phyloP scores from a whole-genome alignment of 495 filamentous ascomycete genomes.

The Penicillium manginii region DNA sequence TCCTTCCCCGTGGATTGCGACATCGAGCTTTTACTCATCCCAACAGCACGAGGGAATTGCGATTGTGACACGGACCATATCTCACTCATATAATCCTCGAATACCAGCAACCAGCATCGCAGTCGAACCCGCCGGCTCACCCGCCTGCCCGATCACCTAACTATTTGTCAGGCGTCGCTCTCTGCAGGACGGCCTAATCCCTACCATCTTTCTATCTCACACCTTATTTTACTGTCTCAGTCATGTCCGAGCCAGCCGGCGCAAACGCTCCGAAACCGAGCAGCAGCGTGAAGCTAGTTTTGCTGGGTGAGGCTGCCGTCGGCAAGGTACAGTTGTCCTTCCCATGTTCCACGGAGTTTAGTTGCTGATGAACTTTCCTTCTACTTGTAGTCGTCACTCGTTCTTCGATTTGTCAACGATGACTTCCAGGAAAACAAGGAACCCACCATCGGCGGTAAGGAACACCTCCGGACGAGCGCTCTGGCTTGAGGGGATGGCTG shows the following conservation, averaged over 20 bases:
- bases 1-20: conserved; percentile 22
- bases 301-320: conserved; percentile 95
- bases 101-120: conserved; percentile 7
- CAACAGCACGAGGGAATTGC: conserved; percentile 6
- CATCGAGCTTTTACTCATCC: conserved; percentile 20
- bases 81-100: conserved; percentile 10
- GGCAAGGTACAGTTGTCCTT: conserved; percentile 75
- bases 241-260: conserved; percentile 51
- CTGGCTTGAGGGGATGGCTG: conserved; percentile 10
- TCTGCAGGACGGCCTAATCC: conserved; percentile 42
- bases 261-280: conserved; percentile 84
- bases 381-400: conserved; percentile 80
- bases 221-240: conserved; percentile 10
- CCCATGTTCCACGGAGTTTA: conserved; percentile 7
- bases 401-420: conserved; percentile 98
- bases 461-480: conserved; percentile 4
- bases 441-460: conserved; percentile 95
- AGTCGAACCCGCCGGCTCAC: conserved; percentile 31
- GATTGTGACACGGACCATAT: conserved; percentile 9
- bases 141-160: conserved; percentile 32
- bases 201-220: conserved; percentile 11
- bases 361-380: conserved; percentile 24
- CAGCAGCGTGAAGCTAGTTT: conserved; percentile 98
- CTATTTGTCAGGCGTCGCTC: conserved; percentile 28
- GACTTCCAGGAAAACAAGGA: conserved; percentile 99